Base-by-base conservation (phyloP, 2,329 filamentous ascomycete species). In the Penicillium griseofulvum region DNA sequence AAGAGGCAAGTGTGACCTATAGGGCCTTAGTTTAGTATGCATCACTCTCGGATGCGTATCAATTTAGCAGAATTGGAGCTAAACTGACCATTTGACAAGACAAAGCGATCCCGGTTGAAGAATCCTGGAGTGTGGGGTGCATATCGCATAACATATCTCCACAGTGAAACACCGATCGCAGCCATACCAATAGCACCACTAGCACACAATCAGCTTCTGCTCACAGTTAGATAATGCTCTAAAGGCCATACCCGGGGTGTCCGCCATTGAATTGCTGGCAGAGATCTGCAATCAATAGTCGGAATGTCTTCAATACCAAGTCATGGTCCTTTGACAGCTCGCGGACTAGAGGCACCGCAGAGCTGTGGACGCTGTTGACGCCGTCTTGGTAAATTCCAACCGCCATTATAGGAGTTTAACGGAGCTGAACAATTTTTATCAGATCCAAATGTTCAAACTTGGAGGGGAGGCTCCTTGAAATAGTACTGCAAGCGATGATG, bases 221-320 rank as follows among this genome's bases (percentile, higher is more conserved):
- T 17, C 12, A 17, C 12, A 31, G 8, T 5, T 2, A 17, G 16
- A 16, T n/a, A 12, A 42, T 22, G 17, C 19, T 37, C 4, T 2
- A 2, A 26, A 11, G 2, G 37, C 22, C 48, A 50, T 75, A 86
- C 82, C 86, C 86, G 17, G 86, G 86, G 65, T 89, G 87, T 0
- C 87, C 87, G 34, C 85, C 85, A 58, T 83, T 83, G 71, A 87
- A 89, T 60, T 89, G 86, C 67, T 89, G 80, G 64, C 85, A 88
- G 3, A 89, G 72, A 66, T 89, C 87, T 42, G 86, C 84, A 55
- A 89, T 85, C 29, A 89, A 72, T 47, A 82, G 74, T 52, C 86
- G 77, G 65, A 87, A 87, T 6, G 81, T 82, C 62, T 79, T 80
- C 48, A 88, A 71, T 2, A 86, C 82, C 19, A 81, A 67, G 46